Conservation (phyloP, 164 flowering plant species). For the Berberis vulgaris region DNA sequence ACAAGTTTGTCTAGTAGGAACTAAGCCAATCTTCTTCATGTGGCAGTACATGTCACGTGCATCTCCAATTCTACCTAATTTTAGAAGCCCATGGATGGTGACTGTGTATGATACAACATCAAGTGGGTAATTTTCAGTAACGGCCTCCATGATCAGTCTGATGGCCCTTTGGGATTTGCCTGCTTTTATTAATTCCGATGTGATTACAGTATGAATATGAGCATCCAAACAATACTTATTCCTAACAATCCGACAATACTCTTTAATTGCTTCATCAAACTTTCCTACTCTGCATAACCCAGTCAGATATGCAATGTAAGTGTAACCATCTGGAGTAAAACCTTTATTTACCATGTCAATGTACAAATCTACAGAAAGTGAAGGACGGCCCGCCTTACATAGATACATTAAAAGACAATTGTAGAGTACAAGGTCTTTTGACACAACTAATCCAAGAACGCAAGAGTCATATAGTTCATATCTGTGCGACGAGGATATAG, state of each 20-base stretch:
- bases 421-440: slow-evolving; percentile 38
- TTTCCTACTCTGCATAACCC: slow-evolving; percentile 43
- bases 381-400: slow-evolving; percentile 39
- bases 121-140: slow-evolving; percentile 22
- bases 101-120: slow-evolving; percentile 51
- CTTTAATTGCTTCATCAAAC: slow-evolving; percentile 36
- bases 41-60: slow-evolving; percentile 33
- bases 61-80: slow-evolving; percentile 32
- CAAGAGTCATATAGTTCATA: slow-evolving; percentile 8
- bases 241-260: slow-evolving; percentile 35
- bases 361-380: slow-evolving; percentile 35
- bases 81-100: slow-evolving; percentile 43
- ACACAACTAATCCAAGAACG: slow-evolving; percentile 24
- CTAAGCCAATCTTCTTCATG: slow-evolving; percentile 46
- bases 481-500: slow-evolving; percentile 24
- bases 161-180: slow-evolving; percentile 32
- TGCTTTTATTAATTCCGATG: slow-evolving; percentile 36
- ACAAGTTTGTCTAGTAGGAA: slow-evolving; percentile 34
- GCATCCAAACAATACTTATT: slow-evolving; percentile 33
- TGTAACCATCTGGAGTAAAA: slow-evolving; percentile 39
- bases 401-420: slow-evolving; percentile 43
- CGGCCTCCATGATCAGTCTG: slow-evolving; percentile 33
- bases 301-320: slow-evolving; percentile 37
- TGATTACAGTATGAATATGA: slow-evolving; percentile 42
- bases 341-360: slow-evolving; percentile 37